Percentiles rank a stretch among this genome's conserved stretches.
Evolutionary conservation across 2,329 filamentous ascomycete species (phyloP).

Genomic region (Raffaelea arxii): DNA sequence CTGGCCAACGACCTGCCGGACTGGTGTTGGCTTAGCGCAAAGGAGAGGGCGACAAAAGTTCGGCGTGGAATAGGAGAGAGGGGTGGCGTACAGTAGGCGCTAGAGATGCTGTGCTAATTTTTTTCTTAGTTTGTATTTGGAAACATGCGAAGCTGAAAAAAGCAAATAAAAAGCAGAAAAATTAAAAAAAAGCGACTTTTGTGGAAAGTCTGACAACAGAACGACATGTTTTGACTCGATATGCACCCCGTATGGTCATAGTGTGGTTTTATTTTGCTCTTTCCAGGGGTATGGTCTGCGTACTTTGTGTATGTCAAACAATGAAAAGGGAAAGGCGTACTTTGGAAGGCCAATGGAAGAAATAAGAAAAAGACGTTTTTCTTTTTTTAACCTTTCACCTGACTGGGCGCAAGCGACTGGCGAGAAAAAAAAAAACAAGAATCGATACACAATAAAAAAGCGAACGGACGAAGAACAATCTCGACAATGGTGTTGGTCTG

Average conservation of each 20-base stretch:
- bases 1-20: background rate
- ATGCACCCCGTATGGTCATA: no score
- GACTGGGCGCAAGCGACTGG: no score
- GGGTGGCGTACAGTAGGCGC: no score
- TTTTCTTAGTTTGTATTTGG: background rate
- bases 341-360: no score
- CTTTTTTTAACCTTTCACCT: no score
- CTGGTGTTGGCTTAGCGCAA: background rate
- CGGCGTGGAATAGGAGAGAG: constrained; percentile 3
- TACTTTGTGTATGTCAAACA: no score
- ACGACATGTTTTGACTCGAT: no score
- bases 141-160: constrained; percentile 3
- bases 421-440: constrained; percentile 1
- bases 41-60: background rate
- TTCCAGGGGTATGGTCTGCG: no score
- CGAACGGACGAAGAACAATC: background rate
- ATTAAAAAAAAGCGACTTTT: constrained; percentile 1
- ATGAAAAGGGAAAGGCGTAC: no score
- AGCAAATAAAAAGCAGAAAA: background rate
- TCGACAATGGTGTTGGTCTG: no score
- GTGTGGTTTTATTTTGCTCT: no score
- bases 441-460: background rate
- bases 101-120: background rate
- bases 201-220: background rate
- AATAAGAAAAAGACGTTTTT: no score